phyloP scores from a whole-genome alignment of 2,329 filamentous ascomycete species.

The Trichoderma endophyticum region DNA sequence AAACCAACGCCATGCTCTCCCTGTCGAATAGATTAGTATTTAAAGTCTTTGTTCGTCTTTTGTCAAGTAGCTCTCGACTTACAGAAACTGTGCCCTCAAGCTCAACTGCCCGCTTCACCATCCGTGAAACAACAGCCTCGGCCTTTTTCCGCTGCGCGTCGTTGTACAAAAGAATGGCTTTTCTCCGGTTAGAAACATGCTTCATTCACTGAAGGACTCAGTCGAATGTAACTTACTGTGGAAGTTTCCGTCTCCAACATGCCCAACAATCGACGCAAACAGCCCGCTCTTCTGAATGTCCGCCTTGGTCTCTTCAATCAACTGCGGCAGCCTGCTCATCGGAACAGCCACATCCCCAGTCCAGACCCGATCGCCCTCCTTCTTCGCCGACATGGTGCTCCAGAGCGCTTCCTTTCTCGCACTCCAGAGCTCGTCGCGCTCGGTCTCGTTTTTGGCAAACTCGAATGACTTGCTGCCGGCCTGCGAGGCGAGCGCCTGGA shows the following conservation, averaged over 20 bases:
- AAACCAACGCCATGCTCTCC: constrained; percentile 82
- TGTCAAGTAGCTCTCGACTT: constrained; percentile 23
- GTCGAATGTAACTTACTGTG: constrained; percentile 46
- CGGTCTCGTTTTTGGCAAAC: constrained; percentile 67
- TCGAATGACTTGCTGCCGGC: constrained; percentile 68
- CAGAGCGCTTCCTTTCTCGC: constrained; percentile 81
- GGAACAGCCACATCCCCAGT: constrained; percentile 85
- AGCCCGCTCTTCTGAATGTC: constrained; percentile 43
- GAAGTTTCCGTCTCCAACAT: constrained; percentile 78
- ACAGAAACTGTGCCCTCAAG: constrained; percentile 80
- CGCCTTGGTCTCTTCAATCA: constrained; percentile 69
- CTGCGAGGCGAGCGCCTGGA: constrained; percentile 59
- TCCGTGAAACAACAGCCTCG: constrained; percentile 71
- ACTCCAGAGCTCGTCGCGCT: constrained; percentile 77
- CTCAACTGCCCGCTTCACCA: constrained; percentile 83
- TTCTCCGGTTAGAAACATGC: background rate
- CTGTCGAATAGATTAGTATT: constrained; percentile 28
- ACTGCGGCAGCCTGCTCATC: constrained; percentile 67
- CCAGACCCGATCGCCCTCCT: constrained; percentile 70
- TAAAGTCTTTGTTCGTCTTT: too few relatives aligned
- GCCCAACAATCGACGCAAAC: constrained; percentile 59
- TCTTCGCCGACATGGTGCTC: constrained; percentile 69
- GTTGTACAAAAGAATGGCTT: constrained; percentile 57
- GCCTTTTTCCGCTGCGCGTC: constrained; percentile 64
- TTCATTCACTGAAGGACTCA: background rate